Conservation (phyloP, 2,329 filamentous ascomycete species). For the Ceratocystis alfenasii region DNA sequence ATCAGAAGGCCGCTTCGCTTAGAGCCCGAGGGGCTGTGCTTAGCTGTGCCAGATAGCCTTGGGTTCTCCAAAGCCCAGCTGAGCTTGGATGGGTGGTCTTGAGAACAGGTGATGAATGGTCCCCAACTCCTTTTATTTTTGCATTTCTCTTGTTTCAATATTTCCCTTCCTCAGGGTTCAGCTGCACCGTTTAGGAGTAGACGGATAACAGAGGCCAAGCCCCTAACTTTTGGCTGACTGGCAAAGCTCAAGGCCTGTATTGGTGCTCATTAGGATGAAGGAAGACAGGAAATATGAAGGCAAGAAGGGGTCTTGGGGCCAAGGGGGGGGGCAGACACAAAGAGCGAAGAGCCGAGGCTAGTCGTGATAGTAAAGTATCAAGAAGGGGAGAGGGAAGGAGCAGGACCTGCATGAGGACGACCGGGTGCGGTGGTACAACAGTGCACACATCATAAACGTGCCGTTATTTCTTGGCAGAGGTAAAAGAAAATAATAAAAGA, state of each 20-base stretch:
- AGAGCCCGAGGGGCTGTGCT: background rate
- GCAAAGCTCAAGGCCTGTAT: background rate
- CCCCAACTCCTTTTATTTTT: background rate
- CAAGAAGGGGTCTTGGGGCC: background rate
- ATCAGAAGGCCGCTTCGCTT: background rate
- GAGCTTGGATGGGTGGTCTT: background rate
- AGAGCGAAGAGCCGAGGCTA: slow-evolving; percentile 6
- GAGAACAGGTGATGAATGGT: background rate
- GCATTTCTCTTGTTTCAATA: background rate
- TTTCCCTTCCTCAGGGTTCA: background rate
- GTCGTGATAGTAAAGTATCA: background rate
- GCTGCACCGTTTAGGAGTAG: background rate
- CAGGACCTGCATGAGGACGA: background rate
- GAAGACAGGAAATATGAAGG: background rate
- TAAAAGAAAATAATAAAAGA: no score
- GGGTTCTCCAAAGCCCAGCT: background rate
- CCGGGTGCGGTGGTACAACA: background rate
- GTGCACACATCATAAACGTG: background rate
- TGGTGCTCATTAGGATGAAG: background rate
- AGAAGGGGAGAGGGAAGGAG: background rate
- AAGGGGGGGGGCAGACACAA: background rate
- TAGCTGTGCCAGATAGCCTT: background rate
- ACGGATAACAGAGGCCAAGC: no score
- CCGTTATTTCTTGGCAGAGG: background rate
- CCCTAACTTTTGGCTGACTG: no score